A percentile compares a stretch with the other conserved stretches of the same genome.
phyloP scores from a whole-genome alignment of 1,139 yeast species.

The Pichia sp. region DNA sequence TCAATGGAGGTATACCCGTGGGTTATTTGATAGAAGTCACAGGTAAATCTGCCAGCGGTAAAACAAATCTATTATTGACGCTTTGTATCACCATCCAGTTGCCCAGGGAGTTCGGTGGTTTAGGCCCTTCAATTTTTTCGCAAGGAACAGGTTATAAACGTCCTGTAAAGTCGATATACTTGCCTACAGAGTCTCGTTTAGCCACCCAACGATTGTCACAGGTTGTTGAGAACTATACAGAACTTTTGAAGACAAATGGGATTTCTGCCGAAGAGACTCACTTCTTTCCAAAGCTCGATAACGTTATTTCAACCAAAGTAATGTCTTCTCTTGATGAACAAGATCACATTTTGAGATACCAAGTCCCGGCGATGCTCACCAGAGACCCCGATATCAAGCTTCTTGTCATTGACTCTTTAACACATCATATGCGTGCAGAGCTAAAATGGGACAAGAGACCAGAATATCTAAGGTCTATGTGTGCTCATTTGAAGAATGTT shows the following conservation, averaged over 20 bases:
- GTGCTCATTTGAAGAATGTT: conserved; percentile 42
- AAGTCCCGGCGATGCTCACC: conserved; percentile 52
- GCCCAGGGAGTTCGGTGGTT: conserved; percentile 39
- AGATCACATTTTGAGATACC: conserved; percentile 67
- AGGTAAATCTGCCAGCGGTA: conserved; percentile 83
- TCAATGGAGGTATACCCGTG: conserved; percentile 55
- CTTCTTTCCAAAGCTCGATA: conserved; percentile 35
- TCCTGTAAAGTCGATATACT: conserved; percentile 42
- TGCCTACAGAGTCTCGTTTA: conserved; percentile 70
- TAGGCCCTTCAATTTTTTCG: conserved; percentile 28
- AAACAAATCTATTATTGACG: conserved; percentile 69
- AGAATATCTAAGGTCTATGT: conserved; percentile 38
- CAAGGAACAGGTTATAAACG: neutral
- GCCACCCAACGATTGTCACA: conserved; percentile 55
- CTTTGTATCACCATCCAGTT: conserved; percentile 52
- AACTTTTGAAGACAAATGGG: conserved; percentile 29
- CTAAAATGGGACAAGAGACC: conserved; percentile 35
- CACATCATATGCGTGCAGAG: conserved; percentile 75
- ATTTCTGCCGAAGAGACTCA: conserved; percentile 14
- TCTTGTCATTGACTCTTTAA: conserved; percentile 73
- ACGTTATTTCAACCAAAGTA: conserved; percentile 51
- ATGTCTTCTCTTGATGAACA: conserved; percentile 58
- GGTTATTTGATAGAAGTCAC: conserved; percentile 71
- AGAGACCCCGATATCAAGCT: conserved; percentile 39
- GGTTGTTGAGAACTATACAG: conserved; percentile 24